phyloP scores from a whole-genome alignment of 2,329 filamentous ascomycete species.

The Cytospora schulzeri region DNA sequence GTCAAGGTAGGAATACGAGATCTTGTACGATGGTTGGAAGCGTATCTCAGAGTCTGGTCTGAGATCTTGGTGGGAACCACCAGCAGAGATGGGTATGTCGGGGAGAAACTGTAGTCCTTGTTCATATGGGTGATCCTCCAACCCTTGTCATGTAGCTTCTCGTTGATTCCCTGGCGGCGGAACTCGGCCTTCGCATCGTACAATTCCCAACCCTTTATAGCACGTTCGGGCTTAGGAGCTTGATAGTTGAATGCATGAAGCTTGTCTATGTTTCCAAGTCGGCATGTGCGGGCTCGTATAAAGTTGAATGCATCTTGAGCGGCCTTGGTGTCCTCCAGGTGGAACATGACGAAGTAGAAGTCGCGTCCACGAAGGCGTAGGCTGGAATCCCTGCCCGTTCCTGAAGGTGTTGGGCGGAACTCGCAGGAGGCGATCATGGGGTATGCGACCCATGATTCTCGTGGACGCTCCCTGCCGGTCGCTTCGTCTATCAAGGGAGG shows the following conservation, averaged over 20 bases:
- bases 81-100: slow-evolving; percentile 85
- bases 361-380: slow-evolving; percentile 89
- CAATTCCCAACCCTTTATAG: slow-evolving; percentile 77
- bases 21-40: slow-evolving; percentile 83
- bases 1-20: slow-evolving; percentile 86
- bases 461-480: slow-evolving; percentile 33
- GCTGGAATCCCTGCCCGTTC: slow-evolving; percentile 72
- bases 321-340: slow-evolving; percentile 72
- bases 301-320: slow-evolving; percentile 87
- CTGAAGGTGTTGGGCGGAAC: slow-evolving; percentile 71
- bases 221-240: slow-evolving; percentile 69
- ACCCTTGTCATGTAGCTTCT: slow-evolving; percentile 73
- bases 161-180: slow-evolving; percentile 81
- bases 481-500: slow-evolving; percentile 37
- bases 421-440: slow-evolving; percentile 85
- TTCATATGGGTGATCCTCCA: slow-evolving; percentile 95
- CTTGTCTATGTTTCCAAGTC: slow-evolving; percentile 79
- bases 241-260: slow-evolving; percentile 89
- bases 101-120: slow-evolving; percentile 84
- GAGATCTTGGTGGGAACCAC: slow-evolving; percentile 87
- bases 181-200: slow-evolving; percentile 89
- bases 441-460: slow-evolving; percentile 92
- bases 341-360: slow-evolving; percentile 91
- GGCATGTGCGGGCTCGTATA: slow-evolving; percentile 79
- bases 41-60: slow-evolving; percentile 96